Base-by-base conservation (phyloP, 345 rosid genomes). In the Salix dunnii region DNA sequence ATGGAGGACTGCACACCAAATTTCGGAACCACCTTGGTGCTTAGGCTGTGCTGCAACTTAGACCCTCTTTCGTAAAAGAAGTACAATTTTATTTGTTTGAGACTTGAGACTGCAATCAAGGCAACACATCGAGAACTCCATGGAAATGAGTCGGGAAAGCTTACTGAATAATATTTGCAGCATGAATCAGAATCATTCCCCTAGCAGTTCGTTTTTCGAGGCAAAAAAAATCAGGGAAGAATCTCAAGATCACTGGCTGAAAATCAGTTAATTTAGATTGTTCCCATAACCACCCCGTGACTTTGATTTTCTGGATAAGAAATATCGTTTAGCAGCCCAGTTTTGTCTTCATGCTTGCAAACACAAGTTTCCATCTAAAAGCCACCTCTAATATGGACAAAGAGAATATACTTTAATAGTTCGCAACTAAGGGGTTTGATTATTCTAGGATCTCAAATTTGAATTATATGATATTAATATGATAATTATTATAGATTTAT, bases 261-360 rank as follows among this genome's bases (percentile, higher is more conserved):
- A 74, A 33, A 30, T 74, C 9, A 9, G 20, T 4, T 68, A 3
- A 36, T 16, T 8, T 38, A 75, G 79, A 77, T 73, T 61, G 62
- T 73, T 42, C 62, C 61, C 49, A 1, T 46, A 46, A 71, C 2
- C 55, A 72, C 49, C 81, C 73, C 80, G 83, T 74, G 83, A 84
- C 73, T 51, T 48, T 25, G 38, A 18, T 58, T 63, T 20, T 42
- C 31, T 18, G 17, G 48, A 36, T 23, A 46, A 33, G 42, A 63
- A 23, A 49, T 74, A 9, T 28, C 61, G 28, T 7, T 38, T 38
- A 16, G 11, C 31, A 13, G 4, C 53, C 36, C 67, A 38, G 12
- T 25, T 27, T 7, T 36, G 7, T 8, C 20, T 20, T 6, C 18
- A 23, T 16, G 8, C 14, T 65, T 7, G 28, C 33, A 33, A 31